phyloP scores from a whole-genome alignment of 2,329 filamentous ascomycete genomes.

The Arachnomyces sp. region DNA sequence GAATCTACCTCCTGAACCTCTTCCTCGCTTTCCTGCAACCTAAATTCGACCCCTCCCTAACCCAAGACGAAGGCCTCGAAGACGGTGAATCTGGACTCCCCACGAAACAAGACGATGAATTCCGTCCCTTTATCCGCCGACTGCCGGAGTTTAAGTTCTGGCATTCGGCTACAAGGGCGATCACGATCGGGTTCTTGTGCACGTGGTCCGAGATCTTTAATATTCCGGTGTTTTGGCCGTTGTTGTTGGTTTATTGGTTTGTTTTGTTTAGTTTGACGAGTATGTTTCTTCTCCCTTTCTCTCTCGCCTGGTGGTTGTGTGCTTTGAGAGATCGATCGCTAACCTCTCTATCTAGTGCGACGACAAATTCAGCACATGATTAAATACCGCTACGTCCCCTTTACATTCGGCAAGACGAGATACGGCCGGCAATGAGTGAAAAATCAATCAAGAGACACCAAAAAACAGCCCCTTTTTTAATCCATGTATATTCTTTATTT shows the following conservation, averaged over 20 bases:
- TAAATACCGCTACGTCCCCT: constrained; percentile 97
- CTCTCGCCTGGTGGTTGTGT: constrained; percentile 8
- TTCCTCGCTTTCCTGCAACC: constrained; percentile 98
- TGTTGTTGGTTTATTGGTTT: constrained; percentile 97
- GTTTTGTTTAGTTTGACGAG: constrained; percentile 93
- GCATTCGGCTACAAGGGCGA: constrained; percentile 86
- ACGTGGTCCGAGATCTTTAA: constrained; percentile 93
- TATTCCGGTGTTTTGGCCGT: constrained; percentile 97
- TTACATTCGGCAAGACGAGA: constrained; percentile 81
- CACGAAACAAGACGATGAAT: constrained; percentile 95
- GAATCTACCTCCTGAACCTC: constrained; percentile 97
- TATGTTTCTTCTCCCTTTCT: constrained; percentile 43
- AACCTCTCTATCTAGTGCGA: constrained; percentile 59
- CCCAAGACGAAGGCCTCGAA: constrained; percentile 93
- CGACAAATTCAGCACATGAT: constrained; percentile 99
- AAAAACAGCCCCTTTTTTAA: not conserved
- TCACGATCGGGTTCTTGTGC: constrained; percentile 75
- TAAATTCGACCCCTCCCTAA: constrained; percentile 96
- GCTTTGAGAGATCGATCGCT: constrained; percentile 8
- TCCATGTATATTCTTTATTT: not conserved
- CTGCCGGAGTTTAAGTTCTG: constrained; percentile 99
- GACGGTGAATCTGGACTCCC: constrained; percentile 77
- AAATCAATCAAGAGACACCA: not conserved
- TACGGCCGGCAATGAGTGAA: constrained; percentile 43
- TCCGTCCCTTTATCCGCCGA: constrained; percentile 90